A percentile compares a stretch with the other conserved stretches of the same genome.
These are phyloP conservation scores for Fonsecaea nubica DNA, from an alignment of 2,329 filamentous ascomycete species.

Conservation along the genomic window DNA sequence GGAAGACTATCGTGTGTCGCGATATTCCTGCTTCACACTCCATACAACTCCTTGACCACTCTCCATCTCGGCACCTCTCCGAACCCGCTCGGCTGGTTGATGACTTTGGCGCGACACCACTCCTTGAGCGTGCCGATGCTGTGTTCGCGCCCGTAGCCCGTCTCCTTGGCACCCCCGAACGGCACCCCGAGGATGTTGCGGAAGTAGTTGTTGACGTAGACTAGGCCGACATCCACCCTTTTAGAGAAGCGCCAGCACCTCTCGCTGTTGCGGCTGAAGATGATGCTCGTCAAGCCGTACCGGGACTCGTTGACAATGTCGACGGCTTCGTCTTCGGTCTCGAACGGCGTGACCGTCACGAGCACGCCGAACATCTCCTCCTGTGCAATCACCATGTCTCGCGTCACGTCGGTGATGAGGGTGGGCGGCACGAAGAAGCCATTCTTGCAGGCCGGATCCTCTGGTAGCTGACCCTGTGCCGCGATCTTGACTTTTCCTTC, in stretches of 20 bases:
- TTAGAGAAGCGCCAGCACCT: constrained; percentile 52
- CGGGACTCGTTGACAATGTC: constrained; percentile 60
- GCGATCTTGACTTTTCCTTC: constrained; percentile 61
- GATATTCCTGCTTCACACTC: neutral
- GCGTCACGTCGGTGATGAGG: constrained; percentile 63
- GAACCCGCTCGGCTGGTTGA: constrained; percentile 43
- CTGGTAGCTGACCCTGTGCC: constrained; percentile 39
- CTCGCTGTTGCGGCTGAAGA: constrained; percentile 61
- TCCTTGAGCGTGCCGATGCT: constrained; percentile 61
- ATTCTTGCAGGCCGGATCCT: constrained; percentile 44
- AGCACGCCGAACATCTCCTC: constrained; percentile 71
- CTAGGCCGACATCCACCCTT: constrained; percentile 62
- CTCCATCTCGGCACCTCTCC: constrained; percentile 13
- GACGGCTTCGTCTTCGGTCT: constrained; percentile 65
- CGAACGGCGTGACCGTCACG: constrained; percentile 68
- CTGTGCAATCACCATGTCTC: constrained; percentile 60
- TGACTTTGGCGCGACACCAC: constrained; percentile 68
- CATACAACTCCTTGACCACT: constrained; percentile 8
- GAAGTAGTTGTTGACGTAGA: constrained; percentile 64
- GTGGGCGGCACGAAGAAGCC: constrained; percentile 67
- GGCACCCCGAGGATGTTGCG: constrained; percentile 44
- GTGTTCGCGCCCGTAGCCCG: constrained; percentile 76
- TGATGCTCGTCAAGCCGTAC: constrained; percentile 62
- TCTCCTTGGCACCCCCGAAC: constrained; percentile 80
- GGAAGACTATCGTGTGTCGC: neutral